A percentile compares a stretch with the other conserved stretches of the same genome.
phyloP scores from a whole-genome alignment of 345 rosid species.

The Murraya paniculata region DNA sequence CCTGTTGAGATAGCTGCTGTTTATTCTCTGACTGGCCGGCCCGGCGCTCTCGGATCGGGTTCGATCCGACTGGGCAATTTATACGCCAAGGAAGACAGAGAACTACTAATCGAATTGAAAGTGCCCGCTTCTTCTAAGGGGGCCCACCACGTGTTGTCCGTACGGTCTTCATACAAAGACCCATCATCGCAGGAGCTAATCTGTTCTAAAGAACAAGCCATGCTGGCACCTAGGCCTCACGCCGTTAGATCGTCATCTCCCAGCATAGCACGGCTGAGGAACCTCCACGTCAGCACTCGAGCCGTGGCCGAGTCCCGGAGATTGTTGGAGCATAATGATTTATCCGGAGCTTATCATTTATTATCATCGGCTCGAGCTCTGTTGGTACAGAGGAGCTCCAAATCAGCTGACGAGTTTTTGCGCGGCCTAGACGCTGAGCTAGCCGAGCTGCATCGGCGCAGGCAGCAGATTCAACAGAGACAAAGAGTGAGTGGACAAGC shows the following conservation, averaged over 20 bases:
- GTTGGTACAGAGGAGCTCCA: constrained; percentile 44
- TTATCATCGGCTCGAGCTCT: constrained; percentile 72
- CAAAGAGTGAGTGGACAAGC: constrained; percentile 21
- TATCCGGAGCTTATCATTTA: constrained; percentile 56
- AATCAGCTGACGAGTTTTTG: constrained; percentile 44
- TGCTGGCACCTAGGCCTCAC: constrained; percentile 44
- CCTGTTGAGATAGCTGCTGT: constrained; percentile 64
- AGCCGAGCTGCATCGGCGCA: constrained; percentile 44
- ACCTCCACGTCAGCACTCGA: constrained; percentile 70
- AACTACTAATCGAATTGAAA: constrained; percentile 62
- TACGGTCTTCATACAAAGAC: constrained; percentile 59
- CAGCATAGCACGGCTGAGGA: constrained; percentile 54
- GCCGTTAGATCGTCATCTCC: constrained; percentile 51
- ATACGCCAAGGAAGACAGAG: constrained; percentile 69
- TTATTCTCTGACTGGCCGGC: constrained; percentile 47
- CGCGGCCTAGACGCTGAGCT: constrained; percentile 66
- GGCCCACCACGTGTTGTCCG: constrained; percentile 59
- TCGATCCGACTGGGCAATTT: constrained; percentile 69
- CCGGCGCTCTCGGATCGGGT: constrained; percentile 48
- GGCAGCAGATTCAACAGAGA: constrained; percentile 25
- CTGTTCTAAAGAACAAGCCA: constrained; percentile 42
- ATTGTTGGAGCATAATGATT: constrained; percentile 47
- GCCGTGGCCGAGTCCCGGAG: constrained; percentile 77
- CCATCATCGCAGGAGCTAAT: constrained; percentile 46
- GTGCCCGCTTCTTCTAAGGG: constrained; percentile 42